A percentile compares a stretch with the other conserved stretches of the same genome.
Conservation (phyloP, 2,329 filamentous ascomycete genomes). For the Fusarium camptoceras region DNA sequence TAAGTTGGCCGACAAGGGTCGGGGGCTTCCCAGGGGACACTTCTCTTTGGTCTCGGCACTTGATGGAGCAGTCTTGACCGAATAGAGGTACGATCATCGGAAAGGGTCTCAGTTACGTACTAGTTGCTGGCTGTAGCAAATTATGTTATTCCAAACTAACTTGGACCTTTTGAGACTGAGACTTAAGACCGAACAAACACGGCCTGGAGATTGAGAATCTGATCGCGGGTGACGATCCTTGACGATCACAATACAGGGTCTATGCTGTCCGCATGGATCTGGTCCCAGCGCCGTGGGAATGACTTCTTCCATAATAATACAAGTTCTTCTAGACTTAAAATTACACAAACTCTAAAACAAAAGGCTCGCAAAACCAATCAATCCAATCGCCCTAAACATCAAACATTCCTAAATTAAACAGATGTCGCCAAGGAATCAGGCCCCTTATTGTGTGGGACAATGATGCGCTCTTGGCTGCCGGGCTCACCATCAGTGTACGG, state of each 20-base stretch:
- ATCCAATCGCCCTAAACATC: neutral
- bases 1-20: constrained; percentile 37
- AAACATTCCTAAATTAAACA: constrained; percentile 2
- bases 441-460: constrained; percentile 18
- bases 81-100: neutral
- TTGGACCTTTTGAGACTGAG: neutral
- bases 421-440: constrained; percentile 22
- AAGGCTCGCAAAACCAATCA: constrained; percentile 8
- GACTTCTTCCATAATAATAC: neutral
- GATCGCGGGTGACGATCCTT: neutral
- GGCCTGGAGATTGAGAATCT: constrained; percentile 3
- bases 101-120: constrained; percentile 7
- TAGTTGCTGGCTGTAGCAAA: constrained; percentile 4
- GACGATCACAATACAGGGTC: constrained; percentile 22
- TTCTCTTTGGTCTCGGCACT: neutral
- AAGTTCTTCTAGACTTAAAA: neutral
- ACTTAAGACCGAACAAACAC: neutral
- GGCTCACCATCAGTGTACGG: constrained; percentile 31
- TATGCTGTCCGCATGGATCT: neutral
- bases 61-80: constrained; percentile 16
- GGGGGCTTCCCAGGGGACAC: neutral
- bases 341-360: constrained; percentile 5
- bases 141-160: neutral
- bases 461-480: constrained; percentile 19
- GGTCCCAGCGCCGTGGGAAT: neutral